phyloP scores from a whole-genome alignment of 2,329 filamentous ascomycete species.

The Pseudogymnoascus sp. region DNA sequence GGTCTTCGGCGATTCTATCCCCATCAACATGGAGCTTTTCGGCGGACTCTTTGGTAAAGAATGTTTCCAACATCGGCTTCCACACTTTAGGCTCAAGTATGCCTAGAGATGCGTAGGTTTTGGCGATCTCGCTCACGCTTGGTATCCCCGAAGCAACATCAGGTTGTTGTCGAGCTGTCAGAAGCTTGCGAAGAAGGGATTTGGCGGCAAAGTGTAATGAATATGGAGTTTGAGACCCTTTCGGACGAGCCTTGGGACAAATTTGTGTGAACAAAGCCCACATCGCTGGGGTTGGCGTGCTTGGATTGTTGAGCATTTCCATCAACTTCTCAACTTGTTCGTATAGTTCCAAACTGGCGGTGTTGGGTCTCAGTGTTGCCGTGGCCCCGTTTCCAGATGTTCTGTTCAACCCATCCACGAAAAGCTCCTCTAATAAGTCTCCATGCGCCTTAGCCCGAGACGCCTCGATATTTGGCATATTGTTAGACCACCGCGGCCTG shows the following conservation, averaged over 20 bases:
- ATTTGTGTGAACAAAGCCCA: constrained; percentile 30
- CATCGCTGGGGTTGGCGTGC: constrained; percentile 17
- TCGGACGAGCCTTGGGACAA: constrained; percentile 20
- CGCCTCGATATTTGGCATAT: background rate
- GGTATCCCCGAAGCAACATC: constrained; percentile 22
- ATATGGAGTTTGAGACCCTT: constrained; percentile 16
- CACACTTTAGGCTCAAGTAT: constrained; percentile 22
- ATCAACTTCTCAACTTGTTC: constrained; percentile 23
- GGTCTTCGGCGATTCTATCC: constrained; percentile 16
- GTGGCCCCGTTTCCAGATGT: constrained; percentile 8
- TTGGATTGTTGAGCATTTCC: constrained; percentile 21
- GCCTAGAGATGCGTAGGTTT: constrained; percentile 21
- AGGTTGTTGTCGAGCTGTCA: constrained; percentile 18
- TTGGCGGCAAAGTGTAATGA: constrained; percentile 17
- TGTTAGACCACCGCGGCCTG: background rate
- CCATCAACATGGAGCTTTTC: background rate
- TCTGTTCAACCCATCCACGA: constrained; percentile 22
- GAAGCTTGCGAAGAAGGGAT: constrained; percentile 19
- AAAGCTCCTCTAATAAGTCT: constrained; percentile 27
- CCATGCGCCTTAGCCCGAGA: constrained; percentile 11
- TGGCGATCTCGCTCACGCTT: constrained; percentile 23
- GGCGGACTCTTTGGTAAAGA: background rate
- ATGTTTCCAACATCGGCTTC: constrained; percentile 21
- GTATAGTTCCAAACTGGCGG: constrained; percentile 22
- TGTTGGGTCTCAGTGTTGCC: background rate